Percentiles rank a stretch among this genome's conserved stretches.
phyloP scores from a whole-genome alignment of 2,329 filamentous ascomycete species.

The Exophiala sideris region DNA sequence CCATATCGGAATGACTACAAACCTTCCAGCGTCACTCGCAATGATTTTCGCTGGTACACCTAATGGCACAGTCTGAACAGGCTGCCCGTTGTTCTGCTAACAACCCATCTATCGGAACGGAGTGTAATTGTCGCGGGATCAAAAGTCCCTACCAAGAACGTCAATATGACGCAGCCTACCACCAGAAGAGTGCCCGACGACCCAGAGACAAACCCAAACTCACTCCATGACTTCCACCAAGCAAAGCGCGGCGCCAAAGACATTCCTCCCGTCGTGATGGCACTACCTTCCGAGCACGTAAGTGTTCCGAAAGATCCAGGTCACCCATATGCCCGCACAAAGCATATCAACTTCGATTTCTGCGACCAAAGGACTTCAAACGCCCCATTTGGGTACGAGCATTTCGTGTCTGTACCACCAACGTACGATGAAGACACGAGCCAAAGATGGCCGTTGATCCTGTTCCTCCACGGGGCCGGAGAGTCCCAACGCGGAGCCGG shows the following conservation, averaged over 20 bases:
- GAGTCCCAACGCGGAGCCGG: conserved; percentile 12
- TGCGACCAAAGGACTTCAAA: conserved; percentile 19
- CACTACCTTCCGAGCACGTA: background rate
- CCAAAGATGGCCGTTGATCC: conserved; percentile 16
- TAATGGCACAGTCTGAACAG: too few relatives aligned
- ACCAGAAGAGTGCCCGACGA: conserved; percentile 1
- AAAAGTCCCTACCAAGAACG: background rate
- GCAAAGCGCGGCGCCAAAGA: conserved; percentile 19
- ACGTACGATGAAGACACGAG: conserved; percentile 6
- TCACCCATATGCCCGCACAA: conserved; percentile 13
- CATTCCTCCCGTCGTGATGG: conserved; percentile 10
- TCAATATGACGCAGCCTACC: conserved; percentile 4
- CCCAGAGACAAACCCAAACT: conserved; percentile 17
- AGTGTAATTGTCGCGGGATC: too few relatives aligned
- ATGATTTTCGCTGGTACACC: too few relatives aligned
- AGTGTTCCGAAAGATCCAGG: conserved; percentile 15
- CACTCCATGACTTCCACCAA: conserved; percentile 19
- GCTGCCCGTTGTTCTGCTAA: too few relatives aligned
- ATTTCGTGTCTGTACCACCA: conserved; percentile 22
- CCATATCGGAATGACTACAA: too few relatives aligned
- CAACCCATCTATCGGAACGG: too few relatives aligned
- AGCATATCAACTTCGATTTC: conserved; percentile 15
- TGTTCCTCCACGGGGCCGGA: conserved; percentile 21
- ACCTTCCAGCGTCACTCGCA: too few relatives aligned
- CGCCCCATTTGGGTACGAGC: conserved; percentile 21